These are phyloP conservation scores for Hemileia vastatrix DNA, from an alignment of 1,284 basidiomycete genomes.

Conservation along the genomic window DNA sequence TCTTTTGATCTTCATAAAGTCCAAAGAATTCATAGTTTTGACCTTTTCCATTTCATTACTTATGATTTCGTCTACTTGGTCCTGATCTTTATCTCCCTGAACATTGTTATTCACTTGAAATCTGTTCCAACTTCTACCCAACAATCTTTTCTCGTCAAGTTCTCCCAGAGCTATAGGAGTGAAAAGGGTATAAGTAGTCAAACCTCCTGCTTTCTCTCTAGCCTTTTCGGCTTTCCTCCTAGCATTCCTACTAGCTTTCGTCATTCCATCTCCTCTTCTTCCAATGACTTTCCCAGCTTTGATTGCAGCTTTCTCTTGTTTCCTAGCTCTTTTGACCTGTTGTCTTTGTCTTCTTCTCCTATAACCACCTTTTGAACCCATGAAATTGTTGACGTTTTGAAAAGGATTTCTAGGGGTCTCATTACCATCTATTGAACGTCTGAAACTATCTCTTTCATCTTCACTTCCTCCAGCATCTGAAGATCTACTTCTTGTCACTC, in stretches of 20 bases:
- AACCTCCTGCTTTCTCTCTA: conserved; percentile 36
- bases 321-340: not conserved
- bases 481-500: not conserved
- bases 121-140: not conserved
- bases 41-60: not conserved
- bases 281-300: not conserved
- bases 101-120: not conserved
- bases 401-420: not conserved
- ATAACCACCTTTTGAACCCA: not conserved
- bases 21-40: not conserved
- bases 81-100: too few relatives aligned
- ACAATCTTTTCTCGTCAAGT: not conserved
- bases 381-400: not conserved
- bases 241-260: conserved; percentile 34
- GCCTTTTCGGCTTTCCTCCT: conserved; percentile 37
- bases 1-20: conserved; percentile 30
- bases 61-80: not conserved
- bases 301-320: not conserved
- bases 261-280: not conserved
- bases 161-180: conserved; percentile 31
- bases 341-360: not conserved
- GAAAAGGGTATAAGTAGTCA: conserved; percentile 40
- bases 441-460: not conserved
- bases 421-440: not conserved
- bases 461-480: not conserved